These are phyloP conservation scores for Colletotrichum sp. DNA, from an alignment of 2,329 filamentous ascomycete genomes.

Conservation along the genomic window DNA sequence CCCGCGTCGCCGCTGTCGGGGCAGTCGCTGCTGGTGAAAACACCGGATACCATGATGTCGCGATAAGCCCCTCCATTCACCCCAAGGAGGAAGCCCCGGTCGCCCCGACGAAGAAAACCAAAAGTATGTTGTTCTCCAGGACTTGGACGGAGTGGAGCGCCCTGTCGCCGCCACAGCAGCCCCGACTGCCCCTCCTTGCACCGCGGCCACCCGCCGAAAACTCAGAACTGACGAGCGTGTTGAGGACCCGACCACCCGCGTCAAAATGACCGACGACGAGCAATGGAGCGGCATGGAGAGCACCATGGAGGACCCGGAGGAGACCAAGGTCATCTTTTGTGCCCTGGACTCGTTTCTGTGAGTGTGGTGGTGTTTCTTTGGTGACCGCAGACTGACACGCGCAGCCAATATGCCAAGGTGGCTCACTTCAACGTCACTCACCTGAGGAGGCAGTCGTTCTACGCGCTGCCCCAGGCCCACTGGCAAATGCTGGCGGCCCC, in stretches of 20 bases:
- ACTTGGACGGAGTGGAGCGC: not conserved
- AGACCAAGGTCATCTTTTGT: constrained; percentile 78
- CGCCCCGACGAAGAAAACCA: not conserved
- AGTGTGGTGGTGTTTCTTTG: constrained; percentile 37
- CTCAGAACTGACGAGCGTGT: not conserved
- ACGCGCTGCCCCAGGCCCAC: constrained; percentile 83
- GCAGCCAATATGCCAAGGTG: constrained; percentile 81
- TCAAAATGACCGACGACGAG: constrained; percentile 37
- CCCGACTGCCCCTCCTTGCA: not conserved
- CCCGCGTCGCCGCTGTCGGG: not conserved
- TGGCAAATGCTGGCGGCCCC: constrained; percentile 82
- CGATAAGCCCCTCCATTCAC: not conserved
- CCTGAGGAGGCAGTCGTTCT: constrained; percentile 88
- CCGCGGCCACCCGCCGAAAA: not conserved
- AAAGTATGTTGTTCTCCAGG: not conserved
- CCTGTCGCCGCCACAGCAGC: not conserved
- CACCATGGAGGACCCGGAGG: constrained; percentile 76
- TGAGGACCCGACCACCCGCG: not conserved
- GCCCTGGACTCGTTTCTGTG: constrained; percentile 91
- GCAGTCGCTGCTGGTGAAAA: not conserved
- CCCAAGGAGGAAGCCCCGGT: not conserved
- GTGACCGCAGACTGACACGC: not conserved
- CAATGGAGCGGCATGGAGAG: constrained; percentile 69
- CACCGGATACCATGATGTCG: not conserved
- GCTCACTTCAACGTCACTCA: constrained; percentile 93